Conservation (phyloP, 2,329 filamentous ascomycete genomes). For the Colletotrichum sublineola region DNA sequence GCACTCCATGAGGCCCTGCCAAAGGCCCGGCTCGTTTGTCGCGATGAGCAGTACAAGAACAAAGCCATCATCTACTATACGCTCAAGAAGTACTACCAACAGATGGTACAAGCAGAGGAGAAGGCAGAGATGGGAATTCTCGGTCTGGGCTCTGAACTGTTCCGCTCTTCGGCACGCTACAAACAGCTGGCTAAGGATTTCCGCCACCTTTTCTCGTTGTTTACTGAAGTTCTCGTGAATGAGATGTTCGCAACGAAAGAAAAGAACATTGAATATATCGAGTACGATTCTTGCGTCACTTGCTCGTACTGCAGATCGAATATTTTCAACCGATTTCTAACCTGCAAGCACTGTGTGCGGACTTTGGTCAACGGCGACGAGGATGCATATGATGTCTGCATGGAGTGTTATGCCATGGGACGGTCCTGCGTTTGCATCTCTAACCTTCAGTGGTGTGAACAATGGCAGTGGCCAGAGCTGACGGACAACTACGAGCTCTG, state of each 20-base stretch:
- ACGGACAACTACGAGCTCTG: conserved; percentile 84
- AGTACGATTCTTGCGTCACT: conserved; percentile 91
- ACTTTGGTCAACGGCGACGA: conserved; percentile 75
- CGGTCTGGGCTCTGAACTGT: conserved; percentile 62
- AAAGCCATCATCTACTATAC: conserved; percentile 95
- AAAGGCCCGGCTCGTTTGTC: conserved; percentile 89
- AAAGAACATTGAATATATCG: conserved; percentile 78
- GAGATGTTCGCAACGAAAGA: conserved; percentile 86
- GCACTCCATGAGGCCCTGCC: conserved; percentile 90
- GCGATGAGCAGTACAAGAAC: conserved; percentile 99
- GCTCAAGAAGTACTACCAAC: conserved; percentile 80
- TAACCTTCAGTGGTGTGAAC: conserved; percentile 89
- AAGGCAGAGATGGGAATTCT: conserved; percentile 60
- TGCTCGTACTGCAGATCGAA: conserved; percentile 97
- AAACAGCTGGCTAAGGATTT: conserved; percentile 87
- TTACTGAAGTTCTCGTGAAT: conserved; percentile 82
- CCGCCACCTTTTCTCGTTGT: conserved; percentile 81
- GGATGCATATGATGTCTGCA: conserved; percentile 94
- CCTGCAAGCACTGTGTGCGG: conserved; percentile 86
- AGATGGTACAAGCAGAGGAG: conserved; percentile 69
- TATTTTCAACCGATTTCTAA: conserved; percentile 97
- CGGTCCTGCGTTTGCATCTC: conserved; percentile 92
- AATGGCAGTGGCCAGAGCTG: conserved; percentile 88
- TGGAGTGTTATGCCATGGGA: conserved; percentile 99
- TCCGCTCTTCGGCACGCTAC: conserved; percentile 60